Conservation (phyloP, 169 alveolate genomes). For the Cytauxzoon felis region DNA sequence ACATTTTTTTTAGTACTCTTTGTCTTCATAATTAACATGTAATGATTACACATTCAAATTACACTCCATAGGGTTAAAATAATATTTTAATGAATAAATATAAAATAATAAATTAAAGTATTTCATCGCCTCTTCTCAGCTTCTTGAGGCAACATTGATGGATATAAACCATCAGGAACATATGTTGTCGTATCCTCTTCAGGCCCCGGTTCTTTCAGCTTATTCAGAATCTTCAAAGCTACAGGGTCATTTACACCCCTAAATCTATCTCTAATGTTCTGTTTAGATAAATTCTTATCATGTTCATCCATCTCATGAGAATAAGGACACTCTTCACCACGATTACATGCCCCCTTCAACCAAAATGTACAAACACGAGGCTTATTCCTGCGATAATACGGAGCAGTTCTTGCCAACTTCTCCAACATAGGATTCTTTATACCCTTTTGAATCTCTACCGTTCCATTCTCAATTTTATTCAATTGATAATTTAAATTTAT, state of each 20-base stretch:
- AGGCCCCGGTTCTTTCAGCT: slow-evolving; percentile 8
- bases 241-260: slow-evolving; percentile 72
- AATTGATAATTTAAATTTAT: slow-evolving; percentile 70
- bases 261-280: slow-evolving; percentile 66
- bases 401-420: slow-evolving; percentile 78
- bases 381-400: slow-evolving; percentile 87
- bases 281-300: slow-evolving; percentile 67
- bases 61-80: too few relatives aligned
- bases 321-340: slow-evolving; percentile 94
- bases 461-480: slow-evolving; percentile 62
- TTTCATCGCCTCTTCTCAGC: slow-evolving; percentile 41
- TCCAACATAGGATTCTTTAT: slow-evolving; percentile 44
- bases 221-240: slow-evolving; percentile 57
- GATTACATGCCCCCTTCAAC: slow-evolving; percentile 86
- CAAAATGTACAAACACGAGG: slow-evolving; percentile 93
- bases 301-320: slow-evolving; percentile 70
- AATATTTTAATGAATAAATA: too few relatives aligned
- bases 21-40: too few relatives aligned
- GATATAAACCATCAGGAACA: slow-evolving; percentile 26
- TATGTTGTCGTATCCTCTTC: not conserved
- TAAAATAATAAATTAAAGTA: not conserved
- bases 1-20: too few relatives aligned
- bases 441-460: slow-evolving; percentile 30
- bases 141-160: slow-evolving; percentile 61
- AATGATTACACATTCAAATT: too few relatives aligned